Conservation (phyloP, 805 yeast species). For the Brettanomyces custersianus region DNA sequence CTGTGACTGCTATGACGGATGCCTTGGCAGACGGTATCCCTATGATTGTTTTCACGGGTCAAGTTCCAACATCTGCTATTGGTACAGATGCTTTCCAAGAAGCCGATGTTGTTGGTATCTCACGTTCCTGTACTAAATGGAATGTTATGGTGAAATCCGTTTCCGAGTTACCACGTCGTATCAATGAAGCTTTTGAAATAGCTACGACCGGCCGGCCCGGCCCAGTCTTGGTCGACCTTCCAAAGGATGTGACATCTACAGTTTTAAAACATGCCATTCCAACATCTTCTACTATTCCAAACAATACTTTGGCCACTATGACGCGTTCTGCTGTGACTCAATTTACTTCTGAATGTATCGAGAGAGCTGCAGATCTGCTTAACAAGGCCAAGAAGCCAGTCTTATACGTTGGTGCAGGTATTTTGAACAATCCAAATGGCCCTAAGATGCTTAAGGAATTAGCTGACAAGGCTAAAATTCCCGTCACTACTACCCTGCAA, state of each 20-base stretch:
- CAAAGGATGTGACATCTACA: conserved; percentile 96
- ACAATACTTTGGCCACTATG: conserved; percentile 58
- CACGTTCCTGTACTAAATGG: conserved; percentile 98
- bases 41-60: conserved; percentile 93
- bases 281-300: conserved; percentile 64
- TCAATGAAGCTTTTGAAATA: conserved; percentile 96
- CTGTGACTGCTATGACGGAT: conserved; percentile 97
- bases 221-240: conserved; percentile 94
- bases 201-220: conserved; percentile 97
- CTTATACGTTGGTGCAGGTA: conserved; percentile 88
- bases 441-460: conserved; percentile 73
- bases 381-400: conserved; percentile 83
- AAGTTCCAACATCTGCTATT: conserved; percentile 90
- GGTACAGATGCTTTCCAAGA: conserved; percentile 99
- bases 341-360: conserved; percentile 65
- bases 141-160: conserved; percentile 96
- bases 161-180: conserved; percentile 89
- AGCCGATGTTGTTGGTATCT: conserved; percentile 95
- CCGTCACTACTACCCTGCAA: conserved; percentile 93
- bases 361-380: conserved; percentile 68
- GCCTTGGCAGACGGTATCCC: conserved; percentile 97
- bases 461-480: conserved; percentile 84
- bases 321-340: conserved; percentile 64
- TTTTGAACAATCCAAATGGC: conserved; percentile 71
- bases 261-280: conserved; percentile 84